Conservation (phyloP, 139 green algal species). For the Haematococcus sp. region DNA sequence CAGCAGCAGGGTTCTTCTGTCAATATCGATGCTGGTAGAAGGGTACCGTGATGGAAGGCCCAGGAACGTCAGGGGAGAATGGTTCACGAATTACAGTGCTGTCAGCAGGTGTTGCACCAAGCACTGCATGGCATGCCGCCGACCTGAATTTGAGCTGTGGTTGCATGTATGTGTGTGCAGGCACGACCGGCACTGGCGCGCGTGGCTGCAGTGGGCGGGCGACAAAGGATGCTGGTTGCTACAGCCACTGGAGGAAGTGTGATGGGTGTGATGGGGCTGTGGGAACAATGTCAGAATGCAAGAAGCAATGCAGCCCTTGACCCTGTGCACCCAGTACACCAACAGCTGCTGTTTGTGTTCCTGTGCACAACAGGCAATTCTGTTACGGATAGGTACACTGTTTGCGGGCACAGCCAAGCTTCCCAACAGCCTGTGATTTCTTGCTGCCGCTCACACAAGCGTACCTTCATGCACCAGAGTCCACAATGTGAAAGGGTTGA, state of each 20-base stretch:
- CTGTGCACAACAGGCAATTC: no score
- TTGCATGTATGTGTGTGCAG: not conserved
- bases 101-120: not conserved
- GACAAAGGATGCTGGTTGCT: not conserved
- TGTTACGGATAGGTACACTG: no score
- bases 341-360: no score
- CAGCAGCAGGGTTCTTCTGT: not conserved
- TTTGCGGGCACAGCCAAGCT: no score
- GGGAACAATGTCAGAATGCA: no score
- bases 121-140: slow-evolving; percentile 15
- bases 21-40: not conserved
- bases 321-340: no score
- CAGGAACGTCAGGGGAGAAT: not conserved
- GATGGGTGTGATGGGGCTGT: no score
- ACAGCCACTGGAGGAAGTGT: not conserved
- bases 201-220: slow-evolving; percentile 30
- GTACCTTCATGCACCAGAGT: no score
- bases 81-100: not conserved
- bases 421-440: no score
- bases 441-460: no score
- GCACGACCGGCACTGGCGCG: slow-evolving; percentile 28
- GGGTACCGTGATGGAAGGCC: not conserved
- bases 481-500: no score
- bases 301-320: no score
- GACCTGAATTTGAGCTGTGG: not conserved